Conservation (phyloP, 805 yeast species). For the Lipomyces chichibuensis region DNA sequence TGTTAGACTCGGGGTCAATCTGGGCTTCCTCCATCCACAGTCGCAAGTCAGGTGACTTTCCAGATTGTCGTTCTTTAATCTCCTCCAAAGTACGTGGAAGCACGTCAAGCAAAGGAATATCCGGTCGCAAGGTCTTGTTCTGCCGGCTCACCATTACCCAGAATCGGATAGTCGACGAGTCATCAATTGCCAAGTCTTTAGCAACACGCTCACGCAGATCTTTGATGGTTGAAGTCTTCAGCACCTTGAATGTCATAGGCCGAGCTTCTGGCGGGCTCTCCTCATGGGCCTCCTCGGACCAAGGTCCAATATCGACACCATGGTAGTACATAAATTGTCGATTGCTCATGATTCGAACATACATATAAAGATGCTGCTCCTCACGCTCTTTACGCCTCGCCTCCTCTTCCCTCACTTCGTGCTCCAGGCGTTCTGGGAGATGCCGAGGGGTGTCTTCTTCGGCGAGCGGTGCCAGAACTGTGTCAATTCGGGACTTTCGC, state of each 20-base stretch:
- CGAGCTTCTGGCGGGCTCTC: conserved; percentile 47
- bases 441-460: conserved; percentile 67
- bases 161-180: conserved; percentile 52
- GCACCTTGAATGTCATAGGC: conserved; percentile 56
- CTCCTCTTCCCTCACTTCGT: conserved; percentile 63
- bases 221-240: conserved; percentile 58
- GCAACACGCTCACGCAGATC: conserved; percentile 58
- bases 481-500: conserved; percentile 60
- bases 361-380: conserved; percentile 68
- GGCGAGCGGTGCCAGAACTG: conserved; percentile 60
- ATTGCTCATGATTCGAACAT: conserved; percentile 59
- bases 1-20: conserved; percentile 31
- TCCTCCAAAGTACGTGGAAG: conserved; percentile 49
- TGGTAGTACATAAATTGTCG: conserved; percentile 59
- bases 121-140: conserved; percentile 72
- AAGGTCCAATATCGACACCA: conserved; percentile 79
- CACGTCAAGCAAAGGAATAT: conserved; percentile 46
- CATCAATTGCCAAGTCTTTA: conserved; percentile 46
- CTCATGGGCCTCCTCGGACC: conserved; percentile 47
- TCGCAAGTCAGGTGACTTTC: conserved; percentile 55
- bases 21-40: conserved; percentile 66
- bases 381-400: conserved; percentile 60
- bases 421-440: conserved; percentile 62
- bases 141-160: conserved; percentile 70
- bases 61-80: conserved; percentile 53